Conservation (phyloP, 305 asterid species). For the Fraxinus floribunda region DNA sequence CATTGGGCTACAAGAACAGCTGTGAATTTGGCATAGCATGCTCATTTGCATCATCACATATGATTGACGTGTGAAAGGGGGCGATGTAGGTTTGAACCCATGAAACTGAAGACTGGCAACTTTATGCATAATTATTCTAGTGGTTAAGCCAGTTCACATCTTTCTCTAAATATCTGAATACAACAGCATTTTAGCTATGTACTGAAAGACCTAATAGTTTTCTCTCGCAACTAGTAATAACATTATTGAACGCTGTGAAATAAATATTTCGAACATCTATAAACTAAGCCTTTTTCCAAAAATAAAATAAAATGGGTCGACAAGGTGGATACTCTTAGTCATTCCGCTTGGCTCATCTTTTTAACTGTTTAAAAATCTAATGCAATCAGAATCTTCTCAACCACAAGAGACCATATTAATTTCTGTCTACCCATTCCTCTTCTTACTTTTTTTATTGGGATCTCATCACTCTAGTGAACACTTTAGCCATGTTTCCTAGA, state of each 20-base stretch:
- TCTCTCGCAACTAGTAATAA: not conserved
- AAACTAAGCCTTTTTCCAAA: not conserved
- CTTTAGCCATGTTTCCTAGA: not conserved
- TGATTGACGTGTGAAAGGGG: not conserved
- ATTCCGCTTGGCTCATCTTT: not conserved
- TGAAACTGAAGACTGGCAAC: not conserved
- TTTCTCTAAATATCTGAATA: not conserved
- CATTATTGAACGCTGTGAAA: not conserved
- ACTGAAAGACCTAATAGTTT: not conserved
- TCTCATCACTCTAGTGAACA: not conserved
- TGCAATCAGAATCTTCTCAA: not conserved
- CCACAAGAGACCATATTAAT: not conserved
- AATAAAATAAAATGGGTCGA: not conserved
- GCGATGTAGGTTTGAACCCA: not conserved
- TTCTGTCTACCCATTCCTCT: not conserved
- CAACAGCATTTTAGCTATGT: not conserved
- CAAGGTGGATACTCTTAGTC: not conserved
- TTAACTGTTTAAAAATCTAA: not conserved
- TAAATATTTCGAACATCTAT: not conserved
- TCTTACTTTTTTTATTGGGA: not conserved
- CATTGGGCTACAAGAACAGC: not conserved
- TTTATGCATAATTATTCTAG: not conserved
- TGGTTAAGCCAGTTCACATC: not conserved
- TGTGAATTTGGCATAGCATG: not conserved
- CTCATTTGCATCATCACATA: not conserved